Percentiles rank a stretch among this genome's conserved stretches.
phyloP scores from a whole-genome alignment of 257 asterid species.

The Paraleonurus japonicus region DNA sequence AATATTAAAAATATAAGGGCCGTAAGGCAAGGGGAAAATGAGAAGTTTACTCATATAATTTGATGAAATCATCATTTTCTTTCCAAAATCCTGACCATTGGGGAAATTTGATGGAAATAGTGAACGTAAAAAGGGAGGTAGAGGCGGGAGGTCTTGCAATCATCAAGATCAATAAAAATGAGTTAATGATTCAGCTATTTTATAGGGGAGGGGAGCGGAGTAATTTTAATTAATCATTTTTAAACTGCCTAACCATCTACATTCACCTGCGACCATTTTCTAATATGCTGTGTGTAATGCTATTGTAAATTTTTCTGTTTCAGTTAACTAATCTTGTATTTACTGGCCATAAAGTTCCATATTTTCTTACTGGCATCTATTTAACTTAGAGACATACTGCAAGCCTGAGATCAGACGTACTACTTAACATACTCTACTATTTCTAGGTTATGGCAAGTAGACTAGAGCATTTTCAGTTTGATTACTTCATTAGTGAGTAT shows the following conservation, averaged over 20 bases:
- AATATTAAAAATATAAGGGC: background rate
- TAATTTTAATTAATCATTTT: background rate
- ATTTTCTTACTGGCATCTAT: conserved; percentile 1
- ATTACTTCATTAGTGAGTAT: background rate
- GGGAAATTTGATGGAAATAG: background rate
- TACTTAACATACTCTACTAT: background rate
- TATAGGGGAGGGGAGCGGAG: background rate
- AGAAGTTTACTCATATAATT: background rate
- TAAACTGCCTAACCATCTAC: background rate
- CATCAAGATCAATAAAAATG: background rate
- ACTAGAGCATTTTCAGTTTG: background rate
- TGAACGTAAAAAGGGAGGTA: background rate
- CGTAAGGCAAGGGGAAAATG: background rate
- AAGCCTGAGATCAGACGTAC: conserved; percentile 14
- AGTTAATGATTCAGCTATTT: too few relatives aligned
- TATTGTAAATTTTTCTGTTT: conserved; percentile 2
- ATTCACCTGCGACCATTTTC: conserved; percentile 2
- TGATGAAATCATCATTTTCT: background rate
- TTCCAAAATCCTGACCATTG: background rate
- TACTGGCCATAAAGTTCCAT: background rate
- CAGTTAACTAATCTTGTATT: too few relatives aligned
- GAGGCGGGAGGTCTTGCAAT: background rate
- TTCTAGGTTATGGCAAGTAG: background rate
- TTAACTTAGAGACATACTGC: background rate
- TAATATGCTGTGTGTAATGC: background rate